These are phyloP conservation scores for Allium fistulosum DNA, from an alignment of 106 monocot genomes.

Conservation along the genomic window DNA sequence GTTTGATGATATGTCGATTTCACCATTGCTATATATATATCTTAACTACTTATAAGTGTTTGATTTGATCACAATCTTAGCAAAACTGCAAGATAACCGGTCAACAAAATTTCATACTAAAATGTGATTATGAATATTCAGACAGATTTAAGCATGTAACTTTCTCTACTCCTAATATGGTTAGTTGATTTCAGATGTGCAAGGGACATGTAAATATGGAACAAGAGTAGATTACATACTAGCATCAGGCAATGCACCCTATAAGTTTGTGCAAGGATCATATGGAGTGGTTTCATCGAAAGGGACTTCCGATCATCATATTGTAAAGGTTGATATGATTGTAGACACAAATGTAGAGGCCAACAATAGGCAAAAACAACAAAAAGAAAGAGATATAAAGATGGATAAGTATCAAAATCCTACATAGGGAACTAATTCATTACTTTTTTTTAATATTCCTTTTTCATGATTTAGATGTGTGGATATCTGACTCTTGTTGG, in stretches of 20 bases:
- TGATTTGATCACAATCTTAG: too few species aligned
- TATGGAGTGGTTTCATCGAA: slow-evolving; percentile 77
- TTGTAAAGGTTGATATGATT: slow-evolving; percentile 65
- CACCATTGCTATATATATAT: too few species aligned
- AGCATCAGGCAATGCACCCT: slow-evolving; percentile 58
- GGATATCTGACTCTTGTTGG: too few species aligned
- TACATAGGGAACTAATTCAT: slow-evolving; percentile 28
- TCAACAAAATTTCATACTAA: too few species aligned
- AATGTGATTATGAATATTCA: too few species aligned
- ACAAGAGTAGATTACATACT: slow-evolving; percentile 80
- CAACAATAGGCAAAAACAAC: neutral
- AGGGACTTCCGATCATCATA: slow-evolving; percentile 83
- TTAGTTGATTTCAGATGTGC: slow-evolving; percentile 46
- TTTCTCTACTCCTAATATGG: too few species aligned
- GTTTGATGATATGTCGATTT: too few species aligned
- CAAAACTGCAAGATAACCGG: too few species aligned
- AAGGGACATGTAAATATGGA: slow-evolving; percentile 86
- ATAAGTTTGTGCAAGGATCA: slow-evolving; percentile 68
- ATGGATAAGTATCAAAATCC: slow-evolving; percentile 30
- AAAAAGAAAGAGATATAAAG: slow-evolving; percentile 35
- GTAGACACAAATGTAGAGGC: slow-evolving; percentile 9
- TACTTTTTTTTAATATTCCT: neutral
- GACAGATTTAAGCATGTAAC: too few species aligned
- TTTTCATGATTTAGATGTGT: neutral
- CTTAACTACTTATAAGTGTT: too few species aligned